These are phyloP conservation scores for Suhomyces bribrorum DNA, from an alignment of 1,139 yeast species.

Conservation along the genomic window DNA sequence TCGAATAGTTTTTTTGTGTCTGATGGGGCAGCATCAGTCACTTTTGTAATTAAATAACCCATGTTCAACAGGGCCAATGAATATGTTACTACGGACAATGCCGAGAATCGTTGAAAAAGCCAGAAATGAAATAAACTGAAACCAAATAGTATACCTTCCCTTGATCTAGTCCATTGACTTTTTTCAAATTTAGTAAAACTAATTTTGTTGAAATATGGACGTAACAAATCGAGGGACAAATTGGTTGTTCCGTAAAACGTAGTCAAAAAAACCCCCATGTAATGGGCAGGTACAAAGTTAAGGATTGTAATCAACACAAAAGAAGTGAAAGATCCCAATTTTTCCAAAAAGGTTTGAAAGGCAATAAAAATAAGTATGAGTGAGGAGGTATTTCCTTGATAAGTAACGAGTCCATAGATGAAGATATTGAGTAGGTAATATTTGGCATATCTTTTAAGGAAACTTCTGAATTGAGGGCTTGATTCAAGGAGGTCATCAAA, in stretches of 20 bases:
- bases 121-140: constrained; percentile 54
- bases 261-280: constrained; percentile 38
- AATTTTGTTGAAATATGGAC: constrained; percentile 53
- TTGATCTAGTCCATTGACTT: constrained; percentile 53
- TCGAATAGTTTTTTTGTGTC: constrained; percentile 22
- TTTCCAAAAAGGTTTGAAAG: constrained; percentile 45
- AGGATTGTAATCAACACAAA: constrained; percentile 34
- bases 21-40: constrained; percentile 54
- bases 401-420: constrained; percentile 14
- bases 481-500: constrained; percentile 13
- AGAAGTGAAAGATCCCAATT: constrained; percentile 51
- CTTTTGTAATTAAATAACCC: constrained; percentile 56
- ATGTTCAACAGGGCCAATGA: constrained; percentile 58
- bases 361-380: constrained; percentile 43
- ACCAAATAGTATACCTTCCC: constrained; percentile 62
- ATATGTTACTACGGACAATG: constrained; percentile 49
- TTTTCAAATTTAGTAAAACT: constrained; percentile 48
- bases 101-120: constrained; percentile 43
- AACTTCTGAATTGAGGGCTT: constrained; percentile 16
- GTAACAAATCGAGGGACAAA: constrained; percentile 48
- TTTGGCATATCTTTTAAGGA: constrained; percentile 16
- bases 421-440: constrained; percentile 14
- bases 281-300: constrained; percentile 33
- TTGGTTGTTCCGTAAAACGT: constrained; percentile 50
- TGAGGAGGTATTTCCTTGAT: constrained; percentile 41